phyloP scores from a whole-genome alignment of 306 rosid species.

The Castanea sativa region DNA sequence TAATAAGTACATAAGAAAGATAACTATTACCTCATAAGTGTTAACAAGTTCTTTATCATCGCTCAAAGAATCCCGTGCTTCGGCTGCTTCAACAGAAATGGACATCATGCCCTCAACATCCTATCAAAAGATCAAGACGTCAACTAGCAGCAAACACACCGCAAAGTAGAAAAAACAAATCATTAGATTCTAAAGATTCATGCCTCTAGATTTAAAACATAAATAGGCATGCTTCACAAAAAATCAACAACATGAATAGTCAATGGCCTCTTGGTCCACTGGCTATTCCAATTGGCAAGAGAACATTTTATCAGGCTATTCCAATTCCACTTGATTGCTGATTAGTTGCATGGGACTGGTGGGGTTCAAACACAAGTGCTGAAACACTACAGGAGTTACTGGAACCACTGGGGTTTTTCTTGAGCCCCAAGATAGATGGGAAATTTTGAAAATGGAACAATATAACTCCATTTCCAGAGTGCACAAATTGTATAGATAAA shows the following conservation, averaged over 20 bases:
- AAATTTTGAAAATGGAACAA: neutral
- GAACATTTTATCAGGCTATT: neutral
- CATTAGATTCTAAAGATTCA: neutral
- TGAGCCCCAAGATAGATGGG: constrained; percentile 5
- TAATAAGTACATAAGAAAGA: neutral
- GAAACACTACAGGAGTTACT: too few species aligned
- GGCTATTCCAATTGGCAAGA: neutral
- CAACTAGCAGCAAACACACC: constrained; percentile 31
- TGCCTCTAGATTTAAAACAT: neutral
- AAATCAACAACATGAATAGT: neutral
- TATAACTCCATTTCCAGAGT: constrained; percentile 9
- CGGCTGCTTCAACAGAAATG: constrained; percentile 92
- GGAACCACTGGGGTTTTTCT: too few species aligned
- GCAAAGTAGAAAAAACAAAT: constrained; percentile 4
- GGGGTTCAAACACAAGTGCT: too few species aligned
- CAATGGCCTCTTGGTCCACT: too few species aligned
- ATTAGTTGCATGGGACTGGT: neutral
- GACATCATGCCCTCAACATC: constrained; percentile 99
- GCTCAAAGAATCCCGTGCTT: constrained; percentile 84
- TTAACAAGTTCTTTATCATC: constrained; percentile 89
- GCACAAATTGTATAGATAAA: neutral
- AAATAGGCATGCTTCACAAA: neutral
- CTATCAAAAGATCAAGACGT: constrained; percentile 49
- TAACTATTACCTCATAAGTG: constrained; percentile 66
- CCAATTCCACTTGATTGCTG: constrained; percentile 4